These are phyloP conservation scores for Sporothrix phasma DNA, from an alignment of 2,329 filamentous ascomycete genomes.

Conservation along the genomic window DNA sequence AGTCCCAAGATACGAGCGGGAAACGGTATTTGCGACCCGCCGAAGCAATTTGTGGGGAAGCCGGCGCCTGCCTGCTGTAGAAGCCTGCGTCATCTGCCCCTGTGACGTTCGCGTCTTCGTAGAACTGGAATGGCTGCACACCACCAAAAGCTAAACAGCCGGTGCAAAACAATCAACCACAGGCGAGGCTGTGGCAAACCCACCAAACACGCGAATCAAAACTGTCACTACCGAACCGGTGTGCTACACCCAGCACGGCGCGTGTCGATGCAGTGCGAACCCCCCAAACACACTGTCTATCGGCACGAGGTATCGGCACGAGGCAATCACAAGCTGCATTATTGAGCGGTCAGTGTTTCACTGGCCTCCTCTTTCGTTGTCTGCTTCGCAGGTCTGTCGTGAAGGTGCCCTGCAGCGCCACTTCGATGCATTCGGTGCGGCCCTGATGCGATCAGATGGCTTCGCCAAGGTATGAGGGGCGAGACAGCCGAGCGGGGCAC, in stretches of 20 bases:
- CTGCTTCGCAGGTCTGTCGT: no score
- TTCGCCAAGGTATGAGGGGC: constrained; percentile 9
- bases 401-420: not conserved
- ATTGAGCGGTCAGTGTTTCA: no score
- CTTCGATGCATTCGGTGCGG: not conserved
- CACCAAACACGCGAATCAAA: not conserved
- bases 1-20: not conserved
- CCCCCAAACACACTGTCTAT: not conserved
- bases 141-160: not conserved
- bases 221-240: not conserved
- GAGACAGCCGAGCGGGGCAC: constrained; percentile 23
- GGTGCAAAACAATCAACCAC: not conserved
- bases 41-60: not conserved
- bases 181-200: not conserved
- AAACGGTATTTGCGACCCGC: not conserved
- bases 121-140: constrained; percentile 1
- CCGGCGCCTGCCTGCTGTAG: not conserved
- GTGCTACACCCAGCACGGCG: not conserved
- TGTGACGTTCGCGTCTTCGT: not conserved
- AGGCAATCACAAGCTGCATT: no score
- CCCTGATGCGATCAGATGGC: not conserved
- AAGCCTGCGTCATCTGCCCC: constrained; percentile 2
- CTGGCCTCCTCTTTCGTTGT: no score
- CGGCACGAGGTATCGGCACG: not conserved
- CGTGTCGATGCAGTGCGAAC: not conserved